Evolutionary conservation across 257 asterid genomes (phyloP).

Genomic region (Capsicum pubescens): DNA sequence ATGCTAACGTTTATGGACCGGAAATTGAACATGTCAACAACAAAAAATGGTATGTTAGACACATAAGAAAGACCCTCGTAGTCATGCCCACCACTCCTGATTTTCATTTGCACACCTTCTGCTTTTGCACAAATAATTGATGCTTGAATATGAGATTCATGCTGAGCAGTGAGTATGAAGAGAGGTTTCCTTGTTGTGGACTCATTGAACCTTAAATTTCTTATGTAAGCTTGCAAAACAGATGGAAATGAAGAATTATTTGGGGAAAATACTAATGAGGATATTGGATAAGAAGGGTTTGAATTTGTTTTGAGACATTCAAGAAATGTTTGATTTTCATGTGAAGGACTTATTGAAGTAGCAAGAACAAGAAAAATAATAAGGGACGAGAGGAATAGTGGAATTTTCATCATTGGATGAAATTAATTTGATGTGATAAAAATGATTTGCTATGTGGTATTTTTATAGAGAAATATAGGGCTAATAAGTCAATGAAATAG

Average conservation of each 20-base stretch:
- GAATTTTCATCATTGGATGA: background rate
- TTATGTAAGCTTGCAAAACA: conserved; percentile 29
- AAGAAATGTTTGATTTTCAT: conserved; percentile 27
- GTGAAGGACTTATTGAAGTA: background rate
- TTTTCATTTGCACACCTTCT: conserved; percentile 21
- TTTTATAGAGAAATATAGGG: conserved; percentile 3
- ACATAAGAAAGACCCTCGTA: conserved; percentile 36
- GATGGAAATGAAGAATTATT: conserved; percentile 31
- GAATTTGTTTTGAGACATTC: conserved; percentile 29
- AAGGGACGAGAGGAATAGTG: background rate
- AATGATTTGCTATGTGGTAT: background rate
- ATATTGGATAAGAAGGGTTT: conserved; percentile 27
- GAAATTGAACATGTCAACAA: conserved; percentile 37
- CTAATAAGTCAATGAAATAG: conserved; percentile 16
- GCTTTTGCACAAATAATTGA: conserved; percentile 31
- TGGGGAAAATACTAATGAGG: conserved; percentile 1
- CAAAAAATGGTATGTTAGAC: conserved; percentile 22
- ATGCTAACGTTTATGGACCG: conserved; percentile 22
- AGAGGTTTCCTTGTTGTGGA: conserved; percentile 31
- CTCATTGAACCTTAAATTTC: conserved; percentile 34
- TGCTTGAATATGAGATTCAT: conserved; percentile 35
- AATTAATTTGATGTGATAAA: background rate
- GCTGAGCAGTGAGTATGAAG: conserved; percentile 28
- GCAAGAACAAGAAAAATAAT: conserved; percentile 20
- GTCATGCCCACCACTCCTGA: conserved; percentile 37